Evolutionary conservation across 2,329 filamentous ascomycete species (phyloP), one percentile per base, ranked within the genome.

Genomic region (Xylaria sp.): DNA sequence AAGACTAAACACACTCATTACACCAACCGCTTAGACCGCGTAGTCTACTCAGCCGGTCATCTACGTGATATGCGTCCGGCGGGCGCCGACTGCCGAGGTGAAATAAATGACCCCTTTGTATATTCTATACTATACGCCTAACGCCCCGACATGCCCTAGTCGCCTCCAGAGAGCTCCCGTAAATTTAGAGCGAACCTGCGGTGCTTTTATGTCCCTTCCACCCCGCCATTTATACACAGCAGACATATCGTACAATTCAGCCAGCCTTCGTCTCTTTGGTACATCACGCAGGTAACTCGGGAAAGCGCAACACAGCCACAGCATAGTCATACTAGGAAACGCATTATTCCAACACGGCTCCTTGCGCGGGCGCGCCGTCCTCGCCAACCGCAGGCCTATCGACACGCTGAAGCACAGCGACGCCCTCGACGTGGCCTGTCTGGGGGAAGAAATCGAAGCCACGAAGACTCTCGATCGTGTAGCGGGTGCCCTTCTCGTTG

Each of bases 381-480:
- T 9, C 7, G 3, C 3, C 9, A 25, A 1, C 31, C 19, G 8
- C 3, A 17, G 17, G 53, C 2, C 74, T 72, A 35, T 85, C 84
- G 13, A 85, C 80, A 65, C 85, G 78, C 67, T 85, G 89, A 68
- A 90, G 73, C 33, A 90, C 83, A 4, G 86, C 87, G 40, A 90
- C 86, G 46, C 88, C 87, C 73, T 90, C 88, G 0, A 90, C 88
- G 71, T 90, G 88, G 1, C 85, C 83, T 19, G 88, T 90, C 77
- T 98, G 94, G 11, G 95, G 95, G 78, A 99, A 99, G 77, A 99
- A 98, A 75, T 99, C 95, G 73, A 98, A 98, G 0, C 94, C 95
- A 48, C 90, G 84, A 47, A 99, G 77, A 73, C 91, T 96, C 82
- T 98, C 94, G 74, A 99, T 91, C 75, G 89, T 87, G 77, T 97